Conservation (phyloP, 306 rosid genomes). For the Malus fusca region DNA sequence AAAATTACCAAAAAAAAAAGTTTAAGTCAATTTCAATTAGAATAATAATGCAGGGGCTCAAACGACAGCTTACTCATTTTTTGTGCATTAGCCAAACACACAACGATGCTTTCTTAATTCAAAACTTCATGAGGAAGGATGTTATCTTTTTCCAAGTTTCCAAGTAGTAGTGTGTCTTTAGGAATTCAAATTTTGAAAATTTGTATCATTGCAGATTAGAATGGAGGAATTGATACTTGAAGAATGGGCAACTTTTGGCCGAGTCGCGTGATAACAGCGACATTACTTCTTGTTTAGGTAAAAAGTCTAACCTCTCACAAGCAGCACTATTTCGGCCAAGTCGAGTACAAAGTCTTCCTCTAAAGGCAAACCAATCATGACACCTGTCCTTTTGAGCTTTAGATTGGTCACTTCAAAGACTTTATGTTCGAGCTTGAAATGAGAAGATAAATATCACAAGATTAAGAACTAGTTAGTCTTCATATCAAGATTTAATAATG, state of each 20-base stretch:
- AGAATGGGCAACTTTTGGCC: constrained; percentile 36
- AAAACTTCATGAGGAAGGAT: not conserved
- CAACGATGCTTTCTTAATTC: not conserved
- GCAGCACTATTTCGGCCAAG: not conserved
- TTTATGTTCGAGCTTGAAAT: too few relatives aligned
- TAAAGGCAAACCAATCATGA: not conserved
- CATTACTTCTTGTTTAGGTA: constrained; percentile 60
- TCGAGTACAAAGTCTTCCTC: constrained; percentile 2
- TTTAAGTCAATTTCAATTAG: too few relatives aligned
- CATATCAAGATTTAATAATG: not conserved
- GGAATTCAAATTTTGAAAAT: not conserved
- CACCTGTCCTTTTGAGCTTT: not conserved
- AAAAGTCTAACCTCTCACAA: constrained; percentile 26
- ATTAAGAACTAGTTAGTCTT: not conserved
- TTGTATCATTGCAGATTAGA: not conserved
- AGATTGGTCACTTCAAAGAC: too few relatives aligned
- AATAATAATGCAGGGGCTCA: too few relatives aligned
- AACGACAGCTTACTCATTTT: too few relatives aligned
- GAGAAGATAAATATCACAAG: not conserved
- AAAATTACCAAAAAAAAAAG: too few relatives aligned
- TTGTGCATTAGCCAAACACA: not conserved
- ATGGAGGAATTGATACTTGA: constrained; percentile 9
- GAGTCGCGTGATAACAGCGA: constrained; percentile 56
- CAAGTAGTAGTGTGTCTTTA: not conserved
- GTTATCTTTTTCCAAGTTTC: not conserved